Conservation (phyloP, 306 rosid genomes). For the Malus domestica region ASM211411v1 NC_041799.1:5278501-5279000, state of each 20-base stretch:
- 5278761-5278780: not conserved
- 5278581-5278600: too few species aligned
- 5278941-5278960: not conserved
- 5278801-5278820: slow-evolving; percentile 19
- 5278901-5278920: slow-evolving; percentile 23
- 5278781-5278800: slow-evolving; percentile 24
- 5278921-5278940: slow-evolving; percentile 28
- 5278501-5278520: too few species aligned
- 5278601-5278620: too few species aligned
- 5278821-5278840: slow-evolving; percentile 23
- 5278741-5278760: not conserved
- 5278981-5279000: slow-evolving; percentile 43
- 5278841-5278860: slow-evolving; percentile 20
- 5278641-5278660: too few species aligned
- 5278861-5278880: slow-evolving; percentile 41
- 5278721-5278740: too few species aligned
- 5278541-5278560: too few species aligned
- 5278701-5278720: too few species aligned
- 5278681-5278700: too few species aligned
- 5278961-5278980: slow-evolving; percentile 22
- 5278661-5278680: too few species aligned
- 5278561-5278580: too few species aligned
- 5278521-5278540: too few species aligned
- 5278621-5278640: too few species aligned
- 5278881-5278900: slow-evolving; percentile 29